Evolutionary conservation across 2,329 filamentous ascomycete genomes (phyloP), one percentile per base, ranked within the genome.

Genomic region (Malbranchea cinnamomea): DNA sequence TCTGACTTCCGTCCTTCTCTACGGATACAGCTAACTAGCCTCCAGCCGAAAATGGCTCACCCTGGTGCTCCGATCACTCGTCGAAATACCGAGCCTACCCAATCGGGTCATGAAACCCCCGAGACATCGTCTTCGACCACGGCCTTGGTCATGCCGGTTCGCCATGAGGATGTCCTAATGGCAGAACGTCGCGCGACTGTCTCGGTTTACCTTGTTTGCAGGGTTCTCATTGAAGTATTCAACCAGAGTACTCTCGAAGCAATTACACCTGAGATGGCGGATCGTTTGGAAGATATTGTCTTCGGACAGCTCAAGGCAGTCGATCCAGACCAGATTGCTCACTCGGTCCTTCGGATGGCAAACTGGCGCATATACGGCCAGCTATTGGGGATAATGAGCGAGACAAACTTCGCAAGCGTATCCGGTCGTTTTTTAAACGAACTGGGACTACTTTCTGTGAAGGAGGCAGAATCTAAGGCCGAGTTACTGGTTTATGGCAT

Each of bases 311-410:
- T 98, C 6, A 91, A 85, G 47, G 79, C 78, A 26, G 78, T 84
- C 5, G 85, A 95, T 37, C 74, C 80, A 0, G 83, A 93, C 5
- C 74, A 85, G 45, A 64, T 76, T 6, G 47, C 55, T 7, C 50
- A 50, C 3, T 93, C 84, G 0, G 75, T 81, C 1, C 62, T 95
- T 14, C 83, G 84, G 41, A 74, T 89, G 55, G 81, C 89, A 9
- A 98, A 98, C 46, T 98, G 87, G 87, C 80, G 82, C 35, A 74
- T 98, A 2, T 94, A 94, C 50, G 78, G 83, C 12, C 81, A 93
- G 45, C 63, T 98, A 3, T 68, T 98, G 1, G 89, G 91, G n/a
- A 78, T 85, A 22, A 93, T 98, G 80, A 94, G 89, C 55, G 78
- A 80, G 25, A 76, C 89, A 40, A 87, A 91, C 48, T 95, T 98